Conservation (phyloP, 2,329 filamentous ascomycete genomes). For the Diplodia sapinea region DNA sequence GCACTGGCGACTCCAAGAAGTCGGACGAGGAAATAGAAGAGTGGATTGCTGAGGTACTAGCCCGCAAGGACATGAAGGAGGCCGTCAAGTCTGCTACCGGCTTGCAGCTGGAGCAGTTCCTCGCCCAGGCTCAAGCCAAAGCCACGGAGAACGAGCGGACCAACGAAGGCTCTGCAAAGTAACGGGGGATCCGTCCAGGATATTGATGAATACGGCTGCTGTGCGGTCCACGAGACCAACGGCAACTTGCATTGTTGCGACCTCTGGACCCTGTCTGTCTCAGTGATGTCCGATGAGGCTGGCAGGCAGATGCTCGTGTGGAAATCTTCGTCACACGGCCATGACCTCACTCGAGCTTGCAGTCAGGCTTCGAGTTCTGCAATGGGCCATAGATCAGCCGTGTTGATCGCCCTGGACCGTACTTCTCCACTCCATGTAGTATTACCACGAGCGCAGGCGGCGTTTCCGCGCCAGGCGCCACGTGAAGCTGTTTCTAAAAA, state of each 20-base stretch:
- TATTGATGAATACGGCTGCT: background rate
- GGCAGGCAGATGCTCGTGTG: constrained; percentile 8
- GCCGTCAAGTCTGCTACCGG: constrained; percentile 37
- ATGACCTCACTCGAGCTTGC: constrained; percentile 19
- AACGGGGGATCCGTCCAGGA: background rate
- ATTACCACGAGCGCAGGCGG: constrained; percentile 16
- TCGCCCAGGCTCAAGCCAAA: constrained; percentile 21
- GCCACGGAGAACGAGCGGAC: constrained; percentile 29
- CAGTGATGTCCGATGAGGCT: constrained; percentile 17
- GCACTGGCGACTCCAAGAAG: constrained; percentile 55
- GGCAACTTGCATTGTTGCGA: constrained; percentile 4
- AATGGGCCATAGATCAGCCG: constrained; percentile 4
- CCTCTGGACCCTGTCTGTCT: constrained; percentile 11
- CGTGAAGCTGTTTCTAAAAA: constrained; percentile 9
- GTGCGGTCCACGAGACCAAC: background rate
- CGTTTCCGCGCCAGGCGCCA: background rate
- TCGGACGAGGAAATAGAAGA: constrained; percentile 61
- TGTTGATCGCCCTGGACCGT: background rate
- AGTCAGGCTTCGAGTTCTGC: background rate
- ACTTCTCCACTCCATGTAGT: constrained; percentile 21
- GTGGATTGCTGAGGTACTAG: constrained; percentile 58
- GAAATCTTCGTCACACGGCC: constrained; percentile 9
- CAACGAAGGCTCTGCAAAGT: constrained; percentile 30
- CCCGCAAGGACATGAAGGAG: constrained; percentile 55
- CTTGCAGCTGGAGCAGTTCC: constrained; percentile 32